phyloP scores from a whole-genome alignment of 768 basidiomycete genomes.

The Pleurotus tuber-regium region DNA sequence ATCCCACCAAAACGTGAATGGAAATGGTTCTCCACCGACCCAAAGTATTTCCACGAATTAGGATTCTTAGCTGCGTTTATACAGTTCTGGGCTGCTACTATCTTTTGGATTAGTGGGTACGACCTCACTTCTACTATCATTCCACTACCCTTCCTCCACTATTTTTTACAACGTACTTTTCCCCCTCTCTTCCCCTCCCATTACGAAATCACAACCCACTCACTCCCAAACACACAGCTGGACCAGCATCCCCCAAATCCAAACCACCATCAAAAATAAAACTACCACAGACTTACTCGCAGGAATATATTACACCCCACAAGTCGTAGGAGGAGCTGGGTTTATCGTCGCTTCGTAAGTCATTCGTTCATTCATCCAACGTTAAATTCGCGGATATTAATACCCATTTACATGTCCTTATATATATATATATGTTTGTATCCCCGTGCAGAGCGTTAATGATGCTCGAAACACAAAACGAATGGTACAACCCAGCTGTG shows the following conservation, averaged over 20 bases:
- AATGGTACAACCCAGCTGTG: conserved; percentile 49
- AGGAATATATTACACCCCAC: conserved; percentile 60
- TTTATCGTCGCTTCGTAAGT: conserved; percentile 50
- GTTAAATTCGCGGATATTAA: no score
- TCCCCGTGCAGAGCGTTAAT: conserved; percentile 30
- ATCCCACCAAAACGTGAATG: conserved; percentile 19
- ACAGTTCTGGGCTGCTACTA: conserved; percentile 53
- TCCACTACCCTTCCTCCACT: conserved; percentile 13
- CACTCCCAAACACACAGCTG: conserved; percentile 21
- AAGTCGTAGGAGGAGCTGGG: conserved; percentile 58
- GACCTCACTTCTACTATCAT: conserved; percentile 4
- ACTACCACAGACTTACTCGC: conserved; percentile 30
- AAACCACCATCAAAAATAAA: conserved; percentile 23
- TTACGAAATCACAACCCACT: neutral
- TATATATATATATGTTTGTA: no score
- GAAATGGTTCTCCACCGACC: conserved; percentile 37
- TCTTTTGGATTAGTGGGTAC: conserved; percentile 60
- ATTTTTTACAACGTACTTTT: no score
- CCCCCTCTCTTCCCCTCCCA: no score
- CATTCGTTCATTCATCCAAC: neutral
- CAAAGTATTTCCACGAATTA: conserved; percentile 38
- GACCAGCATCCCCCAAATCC: conserved; percentile 35
- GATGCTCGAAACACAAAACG: conserved; percentile 54
- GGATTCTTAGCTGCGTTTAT: conserved; percentile 48
- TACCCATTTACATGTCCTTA: no score